phyloP scores from a whole-genome alignment of 176 grass and related monocot genomes.

The Musa troglodytarum region DNA sequence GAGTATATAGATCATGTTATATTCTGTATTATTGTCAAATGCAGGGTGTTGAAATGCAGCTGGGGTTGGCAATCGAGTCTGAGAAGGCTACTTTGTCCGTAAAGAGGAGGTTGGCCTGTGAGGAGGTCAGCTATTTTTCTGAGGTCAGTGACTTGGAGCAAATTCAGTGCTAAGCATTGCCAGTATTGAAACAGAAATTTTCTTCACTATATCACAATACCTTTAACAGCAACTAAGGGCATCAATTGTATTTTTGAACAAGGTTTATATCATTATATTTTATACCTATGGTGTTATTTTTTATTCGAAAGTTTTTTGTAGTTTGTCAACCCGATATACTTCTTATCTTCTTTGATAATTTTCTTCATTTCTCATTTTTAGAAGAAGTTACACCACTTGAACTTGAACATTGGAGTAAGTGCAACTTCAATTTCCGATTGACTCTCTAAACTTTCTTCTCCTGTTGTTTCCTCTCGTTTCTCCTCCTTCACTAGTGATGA shows the following conservation, averaged over 20 bases:
- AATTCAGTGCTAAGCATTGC: not conserved
- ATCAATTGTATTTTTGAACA: not conserved
- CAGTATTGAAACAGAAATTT: not conserved
- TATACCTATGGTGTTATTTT: not conserved
- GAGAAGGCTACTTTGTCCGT: conserved; percentile 91
- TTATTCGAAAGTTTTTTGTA: not conserved
- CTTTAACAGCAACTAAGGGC: not conserved
- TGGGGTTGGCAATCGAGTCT: conserved; percentile 78
- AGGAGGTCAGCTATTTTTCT: conserved; percentile 79
- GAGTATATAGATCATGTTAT: not conserved
- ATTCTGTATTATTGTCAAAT: not conserved
- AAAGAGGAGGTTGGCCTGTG: conserved; percentile 88
- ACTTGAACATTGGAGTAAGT: no score
- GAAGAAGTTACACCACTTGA: no score
- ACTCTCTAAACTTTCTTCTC: no score
- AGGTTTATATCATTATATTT: no score
- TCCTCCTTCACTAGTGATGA: no score
- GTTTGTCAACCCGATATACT: no score
- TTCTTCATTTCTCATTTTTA: no score
- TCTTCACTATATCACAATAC: no score
- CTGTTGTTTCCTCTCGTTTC: no score
- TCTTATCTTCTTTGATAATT: no score
- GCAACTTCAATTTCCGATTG: no score
- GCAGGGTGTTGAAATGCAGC: conserved; percentile 87
- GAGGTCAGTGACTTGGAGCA: conserved; percentile 34